phyloP scores from a whole-genome alignment of 768 basidiomycete genomes.

The Suillus hirtellus region DNA sequence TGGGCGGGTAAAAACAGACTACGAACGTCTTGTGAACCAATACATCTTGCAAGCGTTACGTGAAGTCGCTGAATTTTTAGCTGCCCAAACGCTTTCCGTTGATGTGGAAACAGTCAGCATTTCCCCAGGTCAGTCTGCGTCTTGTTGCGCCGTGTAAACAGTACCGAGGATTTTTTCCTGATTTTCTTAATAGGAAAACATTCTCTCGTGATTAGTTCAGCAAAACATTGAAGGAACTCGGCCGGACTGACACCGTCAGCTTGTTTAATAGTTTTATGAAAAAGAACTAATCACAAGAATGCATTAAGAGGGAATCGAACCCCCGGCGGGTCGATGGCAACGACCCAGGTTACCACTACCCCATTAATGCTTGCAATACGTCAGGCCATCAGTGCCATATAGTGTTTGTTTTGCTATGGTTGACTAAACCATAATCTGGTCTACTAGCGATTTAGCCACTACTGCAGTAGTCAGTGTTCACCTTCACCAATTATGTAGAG shows the following conservation, averaged over 20 bases:
- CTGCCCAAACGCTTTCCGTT: conserved; percentile 66
- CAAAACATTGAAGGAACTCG: conserved; percentile 71
- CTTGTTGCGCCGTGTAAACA: not conserved
- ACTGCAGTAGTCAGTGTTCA: not conserved
- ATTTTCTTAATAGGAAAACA: conserved; percentile 57
- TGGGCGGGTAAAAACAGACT: not conserved
- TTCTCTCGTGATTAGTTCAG: conserved; percentile 44
- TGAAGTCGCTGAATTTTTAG: conserved; percentile 56
- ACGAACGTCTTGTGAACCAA: conserved; percentile 1
- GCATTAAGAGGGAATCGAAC: conserved; percentile 81
- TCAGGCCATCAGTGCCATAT: not conserved
- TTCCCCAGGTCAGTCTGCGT: conserved; percentile 55
- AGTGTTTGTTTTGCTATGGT: too few species aligned
- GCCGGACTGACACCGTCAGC: conserved; percentile 62
- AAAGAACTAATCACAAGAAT: conserved; percentile 15
- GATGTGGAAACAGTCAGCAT: conserved; percentile 68
- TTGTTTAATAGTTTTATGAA: too few species aligned
- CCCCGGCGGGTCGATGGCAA: conserved; percentile 65
- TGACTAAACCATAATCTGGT: too few species aligned
- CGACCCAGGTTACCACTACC: conserved; percentile 37
- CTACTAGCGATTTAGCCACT: too few species aligned
- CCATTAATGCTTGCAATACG: conserved; percentile 25
- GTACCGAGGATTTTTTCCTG: not conserved
- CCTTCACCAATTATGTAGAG: not conserved
- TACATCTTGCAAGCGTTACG: conserved; percentile 55